Conservation (phyloP, 805 yeast species). For the Candida xiaguanensis region DNA sequence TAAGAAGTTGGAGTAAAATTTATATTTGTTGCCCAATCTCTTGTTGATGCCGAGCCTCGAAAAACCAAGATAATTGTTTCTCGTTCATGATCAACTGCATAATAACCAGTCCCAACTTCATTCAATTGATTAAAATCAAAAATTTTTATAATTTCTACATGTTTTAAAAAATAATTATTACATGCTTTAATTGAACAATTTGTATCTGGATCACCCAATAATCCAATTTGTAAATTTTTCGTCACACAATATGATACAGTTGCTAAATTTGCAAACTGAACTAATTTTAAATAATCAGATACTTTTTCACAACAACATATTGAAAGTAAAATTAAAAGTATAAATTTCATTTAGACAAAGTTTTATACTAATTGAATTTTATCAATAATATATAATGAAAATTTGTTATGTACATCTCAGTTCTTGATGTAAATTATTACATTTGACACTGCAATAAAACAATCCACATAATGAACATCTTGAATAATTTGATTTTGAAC, state of each 20-base stretch:
- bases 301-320: neutral
- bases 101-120: constrained; percentile 51
- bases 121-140: constrained; percentile 41
- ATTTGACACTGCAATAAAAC: constrained; percentile 37
- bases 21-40: constrained; percentile 64
- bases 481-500: constrained; percentile 32
- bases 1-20: constrained; percentile 45
- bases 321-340: constrained; percentile 2
- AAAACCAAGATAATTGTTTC: constrained; percentile 48
- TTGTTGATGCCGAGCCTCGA: constrained; percentile 59
- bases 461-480: constrained; percentile 39
- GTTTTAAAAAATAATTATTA: constrained; percentile 12
- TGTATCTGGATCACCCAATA: constrained; percentile 17
- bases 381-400: neutral
- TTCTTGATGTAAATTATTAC: constrained; percentile 37
- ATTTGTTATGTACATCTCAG: constrained; percentile 30
- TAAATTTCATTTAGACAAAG: constrained; percentile 2
- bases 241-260: constrained; percentile 37
- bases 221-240: constrained; percentile 23
- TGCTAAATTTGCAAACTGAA: constrained; percentile 30
- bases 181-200: constrained; percentile 26
- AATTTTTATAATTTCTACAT: constrained; percentile 35
- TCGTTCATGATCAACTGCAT: constrained; percentile 45
- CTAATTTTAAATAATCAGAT: constrained; percentile 19
- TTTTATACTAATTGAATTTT: neutral